Evolutionary conservation across 2,329 filamentous ascomycete species (phyloP), one percentile per base, ranked within the genome.

Genomic region (Beauveria scarabaeidicola): DNA sequence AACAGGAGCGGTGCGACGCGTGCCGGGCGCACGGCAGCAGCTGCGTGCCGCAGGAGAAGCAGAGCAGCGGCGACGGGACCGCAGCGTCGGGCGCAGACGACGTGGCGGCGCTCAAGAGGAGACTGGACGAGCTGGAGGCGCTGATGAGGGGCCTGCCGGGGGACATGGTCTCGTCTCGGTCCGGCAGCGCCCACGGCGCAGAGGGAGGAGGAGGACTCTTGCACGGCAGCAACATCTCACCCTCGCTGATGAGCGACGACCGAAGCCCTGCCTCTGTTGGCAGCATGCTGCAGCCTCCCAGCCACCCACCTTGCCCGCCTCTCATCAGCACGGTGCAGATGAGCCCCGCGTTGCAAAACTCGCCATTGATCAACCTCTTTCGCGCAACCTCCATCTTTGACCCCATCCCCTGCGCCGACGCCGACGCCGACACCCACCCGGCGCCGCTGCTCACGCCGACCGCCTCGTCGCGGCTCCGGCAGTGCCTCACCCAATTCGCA

Each of bases 31-130:
- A 78, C 57, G 74, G 72, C 4, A 74, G 73, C 32, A 65, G 68
- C 51, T 81, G 78, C 67, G 70, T 75, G 43, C 70, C 78, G 54
- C 78, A 81, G 69, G 71, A 66, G 65, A 69, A 63, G 13, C 53
- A 56, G n/a, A 32, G 13, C 27, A n/a, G 11, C 38, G 53, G 29
- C 23, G 55, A 61, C 41, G 61, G n/a, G 1, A 17, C 21, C 17
- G 47, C 8, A 9, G 48, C 32, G 7, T 40, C 59, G 23, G 52
- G 43, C 10, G 19, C 44, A 9, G 61, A 60, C 1, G 60, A 64
- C 8, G 60, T 52, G 1, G 52, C 46, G 19, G 59, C 56, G 9
- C 59, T 66, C 10, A 50, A 62, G 17, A 61, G 58, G 47, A 59
- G 62, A 15, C 56, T 70, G 10, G 64, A 66, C 7, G 65, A 68